Evolutionary conservation across 164 flowering plant genomes (phyloP).

Genomic region (Euptelea pleiosperma): DNA sequence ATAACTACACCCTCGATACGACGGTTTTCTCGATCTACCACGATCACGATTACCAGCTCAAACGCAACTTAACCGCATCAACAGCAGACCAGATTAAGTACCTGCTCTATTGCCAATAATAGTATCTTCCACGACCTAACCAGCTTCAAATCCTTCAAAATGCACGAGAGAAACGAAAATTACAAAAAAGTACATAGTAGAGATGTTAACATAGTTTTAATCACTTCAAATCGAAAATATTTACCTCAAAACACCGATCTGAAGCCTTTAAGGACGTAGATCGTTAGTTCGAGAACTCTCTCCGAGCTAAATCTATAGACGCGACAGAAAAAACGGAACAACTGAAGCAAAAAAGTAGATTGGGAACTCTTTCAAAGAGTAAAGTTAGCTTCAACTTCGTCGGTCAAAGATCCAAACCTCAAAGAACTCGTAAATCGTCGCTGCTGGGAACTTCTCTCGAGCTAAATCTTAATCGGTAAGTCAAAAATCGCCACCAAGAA

Average conservation of each 20-base stretch:
- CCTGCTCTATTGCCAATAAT: background rate
- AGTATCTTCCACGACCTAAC: background rate
- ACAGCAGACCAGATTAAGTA: too few species aligned
- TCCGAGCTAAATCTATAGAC: background rate
- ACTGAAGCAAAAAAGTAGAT: background rate
- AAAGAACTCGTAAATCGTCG: background rate
- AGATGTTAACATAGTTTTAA: too few species aligned
- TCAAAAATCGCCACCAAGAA: background rate
- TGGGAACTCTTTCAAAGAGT: background rate
- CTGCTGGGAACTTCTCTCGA: background rate
- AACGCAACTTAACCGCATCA: background rate
- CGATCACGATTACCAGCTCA: background rate
- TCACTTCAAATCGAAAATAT: background rate
- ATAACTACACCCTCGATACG: conserved; percentile 32
- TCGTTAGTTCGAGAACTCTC: too few species aligned
- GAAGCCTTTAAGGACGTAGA: background rate
- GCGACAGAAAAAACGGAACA: background rate
- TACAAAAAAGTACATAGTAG: background rate
- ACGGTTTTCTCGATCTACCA: conserved; percentile 5
- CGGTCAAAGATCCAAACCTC: background rate
- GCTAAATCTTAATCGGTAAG: background rate
- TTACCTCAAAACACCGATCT: background rate
- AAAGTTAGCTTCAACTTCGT: background rate
- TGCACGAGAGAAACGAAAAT: background rate
- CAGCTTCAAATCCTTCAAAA: background rate